Base-by-base conservation (phyloP, 306 rosid genomes). In the Ochetophila trinervis region DNA sequence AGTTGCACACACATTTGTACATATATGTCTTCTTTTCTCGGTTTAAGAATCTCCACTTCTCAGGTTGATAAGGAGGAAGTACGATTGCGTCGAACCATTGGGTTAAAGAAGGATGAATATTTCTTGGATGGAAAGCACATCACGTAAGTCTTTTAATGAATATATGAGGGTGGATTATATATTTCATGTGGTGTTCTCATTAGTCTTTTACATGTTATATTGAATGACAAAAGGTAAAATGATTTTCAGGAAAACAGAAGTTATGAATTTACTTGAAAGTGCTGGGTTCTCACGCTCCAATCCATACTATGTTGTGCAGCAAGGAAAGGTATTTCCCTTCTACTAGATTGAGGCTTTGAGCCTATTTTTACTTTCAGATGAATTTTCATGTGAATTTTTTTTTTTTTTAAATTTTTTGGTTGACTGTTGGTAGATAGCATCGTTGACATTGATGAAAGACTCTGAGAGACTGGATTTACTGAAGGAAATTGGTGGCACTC, bases 31-130 rank as follows among this genome's bases (percentile, higher is more conserved):
- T 40, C 10, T 40, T 40, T 40, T 40, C 13, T 6, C 13, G 48
- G 51, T 58, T 74, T 66, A 77, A 66, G 30, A 49, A 23, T 36
- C 54, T 57, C 57, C 47, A 76, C 68, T 64, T 59, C 67, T 64
- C 76, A 93, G 99, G 99, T 93, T 72, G 99, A 93, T 72, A 93
- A 93, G 82, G 97, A 93, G 76, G 99, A 93, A 83, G 97, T 93
- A 83, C 88, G 86, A 63, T 81, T 93, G 84, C 95, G 99, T 57
- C 82, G 99, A 68, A 89, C 96, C 15, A 86, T 93, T 68, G 86
- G 88, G 65, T 73, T 77, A 80, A 93, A 93, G 68, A 93, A 93
- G 81, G 95, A 92, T 72, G 98, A 89, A 71, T 92, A 92, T 83
- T 87, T 85, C 78, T 83, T 92, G 63, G 98, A 92, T 76, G 98